Conservation (phyloP, 495 filamentous ascomycete genomes). For the Neurospora tetraspora region DNA sequence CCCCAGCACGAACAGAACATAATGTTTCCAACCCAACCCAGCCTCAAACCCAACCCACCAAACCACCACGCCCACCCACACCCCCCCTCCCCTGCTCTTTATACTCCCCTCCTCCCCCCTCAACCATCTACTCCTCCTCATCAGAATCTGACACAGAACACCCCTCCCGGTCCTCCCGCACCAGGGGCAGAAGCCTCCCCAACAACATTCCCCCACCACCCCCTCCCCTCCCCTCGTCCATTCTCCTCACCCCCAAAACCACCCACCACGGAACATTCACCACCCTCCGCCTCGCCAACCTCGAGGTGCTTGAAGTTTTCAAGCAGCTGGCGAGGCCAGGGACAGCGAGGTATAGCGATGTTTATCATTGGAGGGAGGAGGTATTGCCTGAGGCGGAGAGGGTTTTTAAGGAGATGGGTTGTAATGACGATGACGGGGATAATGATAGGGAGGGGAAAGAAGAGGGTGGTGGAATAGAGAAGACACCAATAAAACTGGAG, state of each 20-base stretch:
- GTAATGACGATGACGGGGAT: no score
- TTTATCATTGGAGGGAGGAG: neutral
- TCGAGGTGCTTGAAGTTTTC: neutral
- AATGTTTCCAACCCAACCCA: neutral
- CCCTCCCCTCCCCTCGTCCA: neutral
- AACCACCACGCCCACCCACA: neutral
- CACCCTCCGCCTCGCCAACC: conserved; percentile 4
- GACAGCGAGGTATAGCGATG: no score
- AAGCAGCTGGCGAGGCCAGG: no score
- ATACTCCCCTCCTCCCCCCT: neutral
- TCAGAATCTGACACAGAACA: neutral
- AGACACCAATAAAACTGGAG: neutral
- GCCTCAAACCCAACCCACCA: neutral
- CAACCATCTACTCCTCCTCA: neutral
- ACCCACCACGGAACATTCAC: conserved; percentile 8
- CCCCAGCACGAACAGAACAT: neutral
- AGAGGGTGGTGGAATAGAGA: neutral
- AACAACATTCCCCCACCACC: neutral
- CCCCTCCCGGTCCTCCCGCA: no score
- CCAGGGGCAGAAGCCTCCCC: neutral
- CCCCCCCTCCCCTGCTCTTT: neutral
- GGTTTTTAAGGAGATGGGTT: neutral
- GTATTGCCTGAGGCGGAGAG: neutral
- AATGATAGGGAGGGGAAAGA: no score
- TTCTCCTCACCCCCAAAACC: neutral